Base-by-base conservation (phyloP, 129 eudicot genomes). In the Helianthus tuberosus region DNA sequence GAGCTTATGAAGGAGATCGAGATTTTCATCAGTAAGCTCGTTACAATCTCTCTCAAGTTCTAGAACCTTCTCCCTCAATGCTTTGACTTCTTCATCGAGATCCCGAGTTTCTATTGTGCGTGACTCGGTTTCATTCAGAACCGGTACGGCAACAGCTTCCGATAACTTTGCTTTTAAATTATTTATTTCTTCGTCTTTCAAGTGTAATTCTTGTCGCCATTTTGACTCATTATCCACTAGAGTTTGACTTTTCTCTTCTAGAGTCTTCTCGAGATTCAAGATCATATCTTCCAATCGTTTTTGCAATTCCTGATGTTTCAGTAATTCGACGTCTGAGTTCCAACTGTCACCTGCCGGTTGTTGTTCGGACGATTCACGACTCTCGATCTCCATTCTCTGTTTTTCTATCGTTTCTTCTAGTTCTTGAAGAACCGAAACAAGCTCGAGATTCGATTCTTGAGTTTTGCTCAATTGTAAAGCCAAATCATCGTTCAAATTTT, bases 391-490 rank as follows among this genome's bases (percentile, higher is more conserved):
- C 55, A 67, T 48, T 75, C 81, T 90, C 79, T 87, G 96, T 36
- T 82, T 78, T 69, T 90, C 96, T 43, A 87, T 72, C 47, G 84
- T 87, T 66, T 84, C 96, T 76, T 90, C 96, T 53, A 85, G 77
- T 74, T 90, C 96, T 66, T 87, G 93, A 71, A 90, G 90, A 79
- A 85, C 63, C 75, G 93, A 76, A 60, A 90, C 80, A 8, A 90
- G 77, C 82, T 87, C 93, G 46, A 87, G 76, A 69, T 90, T 87
- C 64, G 96, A 90, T 51, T 90, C 93, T 77, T 85, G 96, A 61
- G 91, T 79, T 87, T 84, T 90, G 63, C 80, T 64, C 11, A 87
- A 76, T 74, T 85, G 93, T 44, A 76, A 46, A 59, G 81, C 47
- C 80, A 90, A 43, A 75, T 75, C 61, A 57, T 70, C 68, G 61